phyloP scores from a whole-genome alignment of 2,329 filamentous ascomycete species.

The Verticillium isaacii region DNA sequence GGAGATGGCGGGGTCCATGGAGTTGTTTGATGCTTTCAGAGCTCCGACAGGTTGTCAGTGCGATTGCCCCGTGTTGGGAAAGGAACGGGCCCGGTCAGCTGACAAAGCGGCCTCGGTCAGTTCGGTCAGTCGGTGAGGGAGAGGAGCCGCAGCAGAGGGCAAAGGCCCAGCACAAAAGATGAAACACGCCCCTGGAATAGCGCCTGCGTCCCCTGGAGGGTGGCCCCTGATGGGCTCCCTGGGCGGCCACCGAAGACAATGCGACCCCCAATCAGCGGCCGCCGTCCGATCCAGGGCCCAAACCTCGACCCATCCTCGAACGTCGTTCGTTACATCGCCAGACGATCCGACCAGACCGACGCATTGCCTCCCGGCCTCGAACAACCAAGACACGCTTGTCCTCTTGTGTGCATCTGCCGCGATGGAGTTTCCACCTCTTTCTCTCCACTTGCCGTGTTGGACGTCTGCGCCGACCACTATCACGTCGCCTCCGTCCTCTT shows the following conservation, averaged over 20 bases:
- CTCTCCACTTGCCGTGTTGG: slow-evolving; percentile 2
- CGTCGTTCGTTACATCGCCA: slow-evolving; percentile 29
- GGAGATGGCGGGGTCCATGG: neutral
- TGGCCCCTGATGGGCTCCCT: slow-evolving; percentile 1
- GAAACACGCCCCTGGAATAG: slow-evolving; percentile 1
- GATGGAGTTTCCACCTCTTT: neutral
- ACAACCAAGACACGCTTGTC: neutral
- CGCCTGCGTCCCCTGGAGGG: neutral
- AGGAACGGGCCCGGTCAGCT: neutral
- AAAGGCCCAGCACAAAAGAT: neutral
- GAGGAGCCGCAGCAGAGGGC: neutral
- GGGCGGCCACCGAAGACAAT: too few relatives aligned
- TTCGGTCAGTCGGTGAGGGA: neutral
- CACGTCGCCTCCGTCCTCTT: neutral
- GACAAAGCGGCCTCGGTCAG: neutral
- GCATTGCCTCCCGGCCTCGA: slow-evolving; percentile 21
- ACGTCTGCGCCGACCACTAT: neutral
- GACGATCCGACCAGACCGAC: slow-evolving; percentile 24
- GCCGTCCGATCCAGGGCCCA: neutral
- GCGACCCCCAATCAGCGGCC: slow-evolving; percentile 5
- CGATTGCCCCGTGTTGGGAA: neutral
- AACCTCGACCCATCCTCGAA: slow-evolving; percentile 19
- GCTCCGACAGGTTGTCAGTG: too few relatives aligned
- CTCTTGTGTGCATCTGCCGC: neutral
- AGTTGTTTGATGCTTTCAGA: neutral